Conservation (phyloP, 345 rosid genomes). For the Ceriops decandra region DNA sequence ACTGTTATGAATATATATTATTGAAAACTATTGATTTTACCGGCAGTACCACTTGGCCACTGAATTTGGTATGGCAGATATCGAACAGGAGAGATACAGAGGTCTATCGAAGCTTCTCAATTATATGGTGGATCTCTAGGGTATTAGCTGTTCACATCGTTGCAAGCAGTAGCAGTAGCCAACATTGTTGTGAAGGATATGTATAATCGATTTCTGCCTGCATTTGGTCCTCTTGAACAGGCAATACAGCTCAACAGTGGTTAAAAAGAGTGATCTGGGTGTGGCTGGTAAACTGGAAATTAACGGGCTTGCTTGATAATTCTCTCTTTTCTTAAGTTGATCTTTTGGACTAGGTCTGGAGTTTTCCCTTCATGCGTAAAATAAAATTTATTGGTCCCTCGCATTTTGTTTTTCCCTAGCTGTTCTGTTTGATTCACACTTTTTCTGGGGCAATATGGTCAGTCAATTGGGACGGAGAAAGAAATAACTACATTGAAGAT, state of each 20-base stretch:
- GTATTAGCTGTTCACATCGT: slow-evolving; percentile 2
- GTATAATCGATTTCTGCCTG: slow-evolving; percentile 14
- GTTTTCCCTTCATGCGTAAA: slow-evolving; percentile 12
- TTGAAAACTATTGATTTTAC: not conserved
- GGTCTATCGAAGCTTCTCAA: slow-evolving; percentile 6
- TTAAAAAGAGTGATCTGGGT: not conserved
- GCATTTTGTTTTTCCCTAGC: no score
- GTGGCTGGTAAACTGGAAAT: slow-evolving; percentile 17
- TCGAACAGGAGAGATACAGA: slow-evolving; percentile 8
- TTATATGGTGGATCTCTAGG: slow-evolving; percentile 4
- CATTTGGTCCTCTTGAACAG: slow-evolving; percentile 19
- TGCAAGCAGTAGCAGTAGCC: slow-evolving; percentile 5
- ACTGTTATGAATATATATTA: not conserved
- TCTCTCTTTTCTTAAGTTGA: slow-evolving; percentile 14
- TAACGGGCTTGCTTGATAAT: slow-evolving; percentile 14
- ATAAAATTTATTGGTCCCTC: not conserved
- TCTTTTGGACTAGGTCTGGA: slow-evolving; percentile 14
- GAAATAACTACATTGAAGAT: not conserved
- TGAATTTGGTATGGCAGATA: not conserved
- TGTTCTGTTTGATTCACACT: not conserved
- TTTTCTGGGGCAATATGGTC: not conserved
- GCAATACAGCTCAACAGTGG: slow-evolving; percentile 9
- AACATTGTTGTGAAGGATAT: slow-evolving; percentile 9
- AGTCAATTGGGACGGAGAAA: not conserved
- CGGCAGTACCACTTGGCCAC: not conserved